Evolutionary conservation across 768 basidiomycete species (phyloP), one percentile per base, ranked within the genome.

Genomic region (Lentinula sp.): DNA sequence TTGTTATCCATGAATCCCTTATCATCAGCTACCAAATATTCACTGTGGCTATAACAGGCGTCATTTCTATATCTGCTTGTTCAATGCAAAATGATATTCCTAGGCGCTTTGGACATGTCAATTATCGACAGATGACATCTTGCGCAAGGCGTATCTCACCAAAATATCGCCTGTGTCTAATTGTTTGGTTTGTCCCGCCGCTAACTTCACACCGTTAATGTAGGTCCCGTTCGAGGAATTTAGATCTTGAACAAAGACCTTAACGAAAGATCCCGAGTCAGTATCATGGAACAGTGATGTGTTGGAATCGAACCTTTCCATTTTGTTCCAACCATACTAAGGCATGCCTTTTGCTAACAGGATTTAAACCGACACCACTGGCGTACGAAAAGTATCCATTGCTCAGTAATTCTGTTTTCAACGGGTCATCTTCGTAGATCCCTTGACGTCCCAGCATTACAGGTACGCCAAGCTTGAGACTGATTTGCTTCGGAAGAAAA

Each of bases 181-280:
- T 13, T 20, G 43, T 12, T 16, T 46, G 6, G 57, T 7, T 48
- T n/a, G 32, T 28, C 35, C 15, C 46, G 43, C n/a, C 16, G 28
- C 28, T 32, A 58, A 49, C 9, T 28, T 8, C 16, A 46, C 42
- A 23, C 46, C 57, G 32, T 58, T 58, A 23, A 58, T 46, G n/a
- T 46, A 58, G 6, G 57, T 58, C 39, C 57, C 57, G 35, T 46
- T 46, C 7, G 33, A 46, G 6, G 57, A 58, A 20, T 48, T 15
- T 7, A 49, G 15, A 33, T 58, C 57, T 23, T 58, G 43, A 15
- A 58, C 46, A 23, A 58, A 58, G n/a, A 58, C 36, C 57, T 58
- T 32, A 3, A n/a, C 13, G 33, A 13, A 28, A 28, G 28, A 28
- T 28, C 35, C 15, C 6, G 7, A 5, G n/a, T 53, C 5, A 15